Evolutionary conservation across 1,284 basidiomycete species (phyloP), one percentile per base, ranked within the genome.

Genomic region (Puccinia horiana): DNA sequence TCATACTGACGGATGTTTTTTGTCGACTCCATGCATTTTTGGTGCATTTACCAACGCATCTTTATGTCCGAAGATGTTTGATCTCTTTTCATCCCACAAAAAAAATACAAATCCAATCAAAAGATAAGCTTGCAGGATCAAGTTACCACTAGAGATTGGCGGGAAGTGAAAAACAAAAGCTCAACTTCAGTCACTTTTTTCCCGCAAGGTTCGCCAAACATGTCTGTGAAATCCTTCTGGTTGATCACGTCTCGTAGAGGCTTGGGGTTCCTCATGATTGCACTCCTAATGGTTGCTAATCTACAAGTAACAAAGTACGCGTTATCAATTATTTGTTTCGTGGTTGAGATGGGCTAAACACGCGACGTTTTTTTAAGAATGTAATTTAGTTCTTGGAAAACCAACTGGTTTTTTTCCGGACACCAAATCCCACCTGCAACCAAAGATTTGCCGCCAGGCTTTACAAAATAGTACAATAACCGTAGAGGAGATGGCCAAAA

Each of bases 401-500:
- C 84, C n/a, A 86, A 83, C 61, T 86, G 84, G 63, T 85, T 83
- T 61, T 84, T 83, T 20, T 83, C 84, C 9, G 86, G 86, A 14
- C 83, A 78, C 86, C 87, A 88, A 49, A 84, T 84, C 4, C 87
- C 87, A 26, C 84, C 86, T 16, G 85, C 86, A 58, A 88, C 83
- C 69, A 87, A 76, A 58, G 85, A 85, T 20, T 83, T 52, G 12
- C 80, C 83, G 23, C 77, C 77, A 0, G 86, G 85, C 54, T 83
- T 75, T 69, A n/a, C n/a, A n/a, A n/a, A n/a, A n/a, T n/a, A n/a
- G n/a, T 84, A 80, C 42, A 77, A 76, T 18, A 83, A 56, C 49
- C 82, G 82, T 42, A 40, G 26, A 73, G 16, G 20, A 54, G n/a
- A 32, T 65, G 44, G 54, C 49, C 37, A 40, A 83, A 83, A 12